Percentiles rank a stretch among this genome's conserved stretches.
Conservation (phyloP, 1,139 yeast species). For the Hemisphaericaspora lyxosophila region DNA sequence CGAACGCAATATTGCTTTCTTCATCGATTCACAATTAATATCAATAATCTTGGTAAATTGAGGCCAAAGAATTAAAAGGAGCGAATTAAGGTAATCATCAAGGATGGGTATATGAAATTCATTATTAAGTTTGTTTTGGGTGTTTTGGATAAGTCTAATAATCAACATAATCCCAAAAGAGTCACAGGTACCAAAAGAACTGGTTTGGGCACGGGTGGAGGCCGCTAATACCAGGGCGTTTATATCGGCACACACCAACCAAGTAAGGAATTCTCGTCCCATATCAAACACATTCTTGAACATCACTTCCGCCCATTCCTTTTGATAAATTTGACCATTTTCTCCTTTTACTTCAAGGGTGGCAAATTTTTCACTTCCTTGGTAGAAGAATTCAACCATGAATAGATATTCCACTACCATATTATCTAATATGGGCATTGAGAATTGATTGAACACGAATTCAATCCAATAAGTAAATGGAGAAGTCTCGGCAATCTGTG, state of each 20-base stretch:
- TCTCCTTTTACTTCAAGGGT: slow-evolving; percentile 14
- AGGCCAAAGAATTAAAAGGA: slow-evolving; percentile 78
- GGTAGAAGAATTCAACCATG: slow-evolving; percentile 66
- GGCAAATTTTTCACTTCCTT: slow-evolving; percentile 43
- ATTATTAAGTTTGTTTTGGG: slow-evolving; percentile 62
- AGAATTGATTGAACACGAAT: slow-evolving; percentile 70
- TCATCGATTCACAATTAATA: slow-evolving; percentile 68
- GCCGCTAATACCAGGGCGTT: slow-evolving; percentile 3
- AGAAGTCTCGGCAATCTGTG: slow-evolving; percentile 82
- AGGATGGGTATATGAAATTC: slow-evolving; percentile 69
- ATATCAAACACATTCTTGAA: slow-evolving; percentile 50
- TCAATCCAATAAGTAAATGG: slow-evolving; percentile 70
- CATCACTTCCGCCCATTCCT: slow-evolving; percentile 54
- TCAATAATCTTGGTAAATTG: slow-evolving; percentile 76
- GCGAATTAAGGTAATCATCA: slow-evolving; percentile 70
- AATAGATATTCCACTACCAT: slow-evolving; percentile 76
- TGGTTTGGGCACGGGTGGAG: slow-evolving; percentile 6
- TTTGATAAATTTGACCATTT: slow-evolving; percentile 26
- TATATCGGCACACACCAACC: slow-evolving; percentile 25
- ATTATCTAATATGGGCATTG: slow-evolving; percentile 73
- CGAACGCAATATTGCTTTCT: slow-evolving; percentile 27
- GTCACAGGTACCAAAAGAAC: slow-evolving; percentile 55
- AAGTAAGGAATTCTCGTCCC: slow-evolving; percentile 40
- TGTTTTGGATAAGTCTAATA: slow-evolving; percentile 66
- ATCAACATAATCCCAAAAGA: slow-evolving; percentile 77